phyloP scores from a whole-genome alignment of 1,284 basidiomycete genomes.

The Apiotrichum domesticum region DNA sequence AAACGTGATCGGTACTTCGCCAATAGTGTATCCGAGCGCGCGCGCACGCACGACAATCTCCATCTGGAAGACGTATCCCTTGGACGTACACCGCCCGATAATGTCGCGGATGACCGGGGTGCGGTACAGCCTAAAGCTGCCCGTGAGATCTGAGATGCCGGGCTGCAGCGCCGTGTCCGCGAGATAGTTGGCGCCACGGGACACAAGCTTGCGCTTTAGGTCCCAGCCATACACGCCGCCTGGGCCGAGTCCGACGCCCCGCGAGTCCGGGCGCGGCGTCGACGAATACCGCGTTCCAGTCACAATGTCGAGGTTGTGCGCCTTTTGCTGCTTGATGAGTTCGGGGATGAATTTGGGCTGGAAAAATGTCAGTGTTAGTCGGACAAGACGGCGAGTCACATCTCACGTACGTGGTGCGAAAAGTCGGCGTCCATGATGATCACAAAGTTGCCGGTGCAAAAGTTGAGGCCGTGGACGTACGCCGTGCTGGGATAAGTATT shows the following conservation, averaged over 20 bases:
- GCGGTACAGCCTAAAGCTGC: slow-evolving; percentile 78
- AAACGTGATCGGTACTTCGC: slow-evolving; percentile 88
- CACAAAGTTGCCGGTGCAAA: slow-evolving; percentile 84
- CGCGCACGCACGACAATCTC: slow-evolving; percentile 90
- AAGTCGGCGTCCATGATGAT: slow-evolving; percentile 97
- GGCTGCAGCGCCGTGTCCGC: slow-evolving; percentile 74
- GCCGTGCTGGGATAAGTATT: slow-evolving; percentile 54
- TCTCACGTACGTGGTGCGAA: slow-evolving; percentile 71
- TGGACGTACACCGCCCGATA: slow-evolving; percentile 72
- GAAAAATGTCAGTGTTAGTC: background rate
- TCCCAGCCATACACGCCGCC: slow-evolving; percentile 89
- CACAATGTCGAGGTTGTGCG: slow-evolving; percentile 78
- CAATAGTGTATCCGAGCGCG: slow-evolving; percentile 72
- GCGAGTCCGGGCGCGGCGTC: slow-evolving; percentile 41
- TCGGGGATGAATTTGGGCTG: slow-evolving; percentile 87
- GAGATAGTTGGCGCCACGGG: slow-evolving; percentile 77
- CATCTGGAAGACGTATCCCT: slow-evolving; percentile 95
- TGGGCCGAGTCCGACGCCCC: slow-evolving; percentile 48
- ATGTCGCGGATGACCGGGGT: slow-evolving; percentile 68
- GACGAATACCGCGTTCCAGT: slow-evolving; percentile 77
- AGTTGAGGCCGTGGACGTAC: slow-evolving; percentile 83
- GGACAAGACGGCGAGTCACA: background rate
- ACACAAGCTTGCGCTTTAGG: slow-evolving; percentile 75
- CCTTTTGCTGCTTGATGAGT: slow-evolving; percentile 75
- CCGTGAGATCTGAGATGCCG: slow-evolving; percentile 79